Base-by-base conservation (phyloP, 768 basidiomycete species). In the Mycena albidolilacea region DNA sequence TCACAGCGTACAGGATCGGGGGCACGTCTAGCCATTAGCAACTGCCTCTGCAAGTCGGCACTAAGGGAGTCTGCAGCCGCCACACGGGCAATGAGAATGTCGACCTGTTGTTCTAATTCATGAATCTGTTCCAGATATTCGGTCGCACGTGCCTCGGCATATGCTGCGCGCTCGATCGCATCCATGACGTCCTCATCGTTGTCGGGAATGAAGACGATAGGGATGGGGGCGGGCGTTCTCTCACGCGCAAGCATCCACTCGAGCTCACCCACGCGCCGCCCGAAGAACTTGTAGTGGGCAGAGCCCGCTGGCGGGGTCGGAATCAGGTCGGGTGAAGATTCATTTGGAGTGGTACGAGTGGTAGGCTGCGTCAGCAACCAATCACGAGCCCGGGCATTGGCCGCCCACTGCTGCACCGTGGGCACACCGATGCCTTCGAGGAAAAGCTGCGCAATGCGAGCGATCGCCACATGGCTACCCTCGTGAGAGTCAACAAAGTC, bases 401-500 rank as follows among this genome's bases (percentile, higher is more conserved):
- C 6, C 38, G 39, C 38, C 68, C 68, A 69, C 15, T 15, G 14
- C 39, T 54, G 59, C 17, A 62, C 68, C 0, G 68, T 69, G 2
- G 21, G 59, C 3, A 62, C 60, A 3, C 68, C 68, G 23, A 69
- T 14, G 5, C 21, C 19, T 38, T 69, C 59, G 15, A 69, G 61
- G 60, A 52, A 62, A 2, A 35, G 11, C 60, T 69, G 68, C 9
- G 39, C 50, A 43, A 69, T 62, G n/a, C 39, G 59, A 0, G 59
- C 60, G 19, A 69, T 62, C 1, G 46, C 30, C 0, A 14, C 21
- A 15, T 64, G 63, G 63, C 46, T 64, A 30, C 8, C 63, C 5
- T 21, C 23, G 12, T 64, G 44, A 35, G 23, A 3, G 6, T 10
- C 35, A 0, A 64, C 23, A n/a, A 64, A 64, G 44, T 12, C 35